phyloP scores from a whole-genome alignment of 768 basidiomycete species.

The Rossbeevera mucosa region DNA sequence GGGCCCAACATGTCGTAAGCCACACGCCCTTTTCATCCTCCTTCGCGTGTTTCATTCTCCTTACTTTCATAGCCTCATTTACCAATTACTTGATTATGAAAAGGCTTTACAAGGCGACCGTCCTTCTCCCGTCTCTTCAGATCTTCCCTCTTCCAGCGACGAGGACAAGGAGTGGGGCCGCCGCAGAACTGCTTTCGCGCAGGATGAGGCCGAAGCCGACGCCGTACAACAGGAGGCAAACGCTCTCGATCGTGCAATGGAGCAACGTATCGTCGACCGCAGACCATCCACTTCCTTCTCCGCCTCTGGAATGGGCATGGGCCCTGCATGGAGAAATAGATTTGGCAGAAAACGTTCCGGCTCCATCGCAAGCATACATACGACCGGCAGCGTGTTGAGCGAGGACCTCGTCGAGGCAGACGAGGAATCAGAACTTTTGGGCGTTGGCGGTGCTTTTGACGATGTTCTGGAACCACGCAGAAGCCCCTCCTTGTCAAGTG shows the following conservation, averaged over 20 bases:
- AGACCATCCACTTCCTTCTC: slow-evolving; percentile 66
- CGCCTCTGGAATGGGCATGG: slow-evolving; percentile 63
- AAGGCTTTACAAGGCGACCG: slow-evolving; percentile 55
- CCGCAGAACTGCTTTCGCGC: slow-evolving; percentile 48
- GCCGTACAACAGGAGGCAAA: slow-evolving; percentile 73
- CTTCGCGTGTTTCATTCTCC: slow-evolving; percentile 20
- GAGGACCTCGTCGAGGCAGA: slow-evolving; percentile 81
- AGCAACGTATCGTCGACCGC: slow-evolving; percentile 72
- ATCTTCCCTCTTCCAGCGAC: slow-evolving; percentile 51
- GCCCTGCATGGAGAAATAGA: slow-evolving; percentile 57
- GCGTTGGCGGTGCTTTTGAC: slow-evolving; percentile 62
- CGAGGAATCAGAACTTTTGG: slow-evolving; percentile 69
- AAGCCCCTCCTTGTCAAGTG: slow-evolving; percentile 33
- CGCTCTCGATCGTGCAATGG: slow-evolving; percentile 84
- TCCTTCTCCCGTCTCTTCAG: slow-evolving; percentile 49
- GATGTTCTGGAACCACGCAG: slow-evolving; percentile 32
- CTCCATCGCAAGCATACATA: slow-evolving; percentile 68
- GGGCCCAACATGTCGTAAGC: slow-evolving; percentile 95
- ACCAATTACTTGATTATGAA: slow-evolving; percentile 90
- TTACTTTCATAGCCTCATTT: slow-evolving; percentile 64
- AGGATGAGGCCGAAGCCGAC: slow-evolving; percentile 45
- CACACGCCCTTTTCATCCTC: slow-evolving; percentile 20
- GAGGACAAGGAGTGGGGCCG: slow-evolving; percentile 83
- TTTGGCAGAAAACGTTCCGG: slow-evolving; percentile 70
- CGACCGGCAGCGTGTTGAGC: slow-evolving; percentile 65